Evolutionary conservation across 148 eudicot species (phyloP).

Genomic region (Linanthus parryae): DNA sequence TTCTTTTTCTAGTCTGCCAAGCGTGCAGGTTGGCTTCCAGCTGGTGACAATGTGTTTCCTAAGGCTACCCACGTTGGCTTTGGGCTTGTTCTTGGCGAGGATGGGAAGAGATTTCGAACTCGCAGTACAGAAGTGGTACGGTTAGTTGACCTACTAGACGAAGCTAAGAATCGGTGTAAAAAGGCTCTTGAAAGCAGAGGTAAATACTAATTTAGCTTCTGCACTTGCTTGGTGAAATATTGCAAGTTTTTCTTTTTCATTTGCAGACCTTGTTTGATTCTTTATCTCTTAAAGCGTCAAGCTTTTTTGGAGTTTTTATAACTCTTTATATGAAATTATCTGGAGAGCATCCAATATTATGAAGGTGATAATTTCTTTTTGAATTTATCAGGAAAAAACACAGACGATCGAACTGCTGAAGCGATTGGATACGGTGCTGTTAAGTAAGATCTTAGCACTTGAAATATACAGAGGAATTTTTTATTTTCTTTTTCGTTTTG

Average conservation of each 20-base stretch:
- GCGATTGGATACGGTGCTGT: constrained; percentile 99
- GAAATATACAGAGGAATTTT: no score
- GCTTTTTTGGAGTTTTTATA: no score
- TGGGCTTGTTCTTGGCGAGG: constrained; percentile 96
- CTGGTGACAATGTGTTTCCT: constrained; percentile 54
- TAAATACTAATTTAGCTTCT: constrained; percentile 11
- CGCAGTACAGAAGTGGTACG: constrained; percentile 83
- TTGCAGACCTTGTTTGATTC: no score
- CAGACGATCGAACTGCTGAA: constrained; percentile 92
- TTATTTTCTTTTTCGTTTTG: no score
- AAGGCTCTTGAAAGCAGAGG: constrained; percentile 71
- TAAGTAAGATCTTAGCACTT: no score
- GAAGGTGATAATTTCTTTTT: no score
- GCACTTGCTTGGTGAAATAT: no score
- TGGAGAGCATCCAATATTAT: no score
- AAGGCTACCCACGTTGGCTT: constrained; percentile 87
- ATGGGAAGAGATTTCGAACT: constrained; percentile 90
- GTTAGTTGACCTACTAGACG: constrained; percentile 88
- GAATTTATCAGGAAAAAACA: no score
- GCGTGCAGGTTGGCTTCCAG: constrained; percentile 92
- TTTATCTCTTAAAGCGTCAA: no score
- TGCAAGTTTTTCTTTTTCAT: no score
- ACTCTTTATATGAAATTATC: no score
- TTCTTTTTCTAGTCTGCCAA: constrained; percentile 61
- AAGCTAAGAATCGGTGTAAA: constrained; percentile 82